phyloP scores from a whole-genome alignment of 1,284 basidiomycete genomes.

The Cryptococcus depauperatus region DNA sequence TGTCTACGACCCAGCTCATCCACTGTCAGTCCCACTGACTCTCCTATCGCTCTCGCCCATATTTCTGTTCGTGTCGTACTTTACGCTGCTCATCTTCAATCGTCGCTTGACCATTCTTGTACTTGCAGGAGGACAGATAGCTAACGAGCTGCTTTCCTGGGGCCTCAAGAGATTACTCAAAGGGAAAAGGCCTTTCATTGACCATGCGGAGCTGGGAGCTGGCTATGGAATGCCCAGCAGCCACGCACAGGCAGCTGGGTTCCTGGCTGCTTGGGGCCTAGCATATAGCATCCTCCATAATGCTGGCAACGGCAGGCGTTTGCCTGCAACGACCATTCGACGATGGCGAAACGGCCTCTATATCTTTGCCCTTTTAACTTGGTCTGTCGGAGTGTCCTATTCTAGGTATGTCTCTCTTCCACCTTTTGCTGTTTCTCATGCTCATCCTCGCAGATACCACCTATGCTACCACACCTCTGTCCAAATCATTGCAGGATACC shows the following conservation, averaged over 20 bases:
- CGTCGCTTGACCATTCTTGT: conserved; percentile 33
- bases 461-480: conserved; percentile 38
- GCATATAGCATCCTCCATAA: conserved; percentile 24
- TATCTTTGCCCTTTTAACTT: conserved; percentile 30
- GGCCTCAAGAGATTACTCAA: conserved; percentile 29
- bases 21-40: conserved; percentile 38
- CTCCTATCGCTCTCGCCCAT: conserved; percentile 42
- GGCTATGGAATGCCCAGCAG: conserved; percentile 44
- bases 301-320: conserved; percentile 2
- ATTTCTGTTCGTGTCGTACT: conserved; percentile 45
- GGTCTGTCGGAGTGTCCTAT: conserved; percentile 39
- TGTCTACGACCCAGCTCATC: conserved; percentile 35
- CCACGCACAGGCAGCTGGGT: conserved; percentile 41
- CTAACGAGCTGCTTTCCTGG: conserved; percentile 35
- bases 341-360: conserved; percentile 23
- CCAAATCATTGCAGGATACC: conserved; percentile 38
- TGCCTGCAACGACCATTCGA: conserved; percentile 8
- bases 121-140: conserved; percentile 31
- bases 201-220: conserved; percentile 29
- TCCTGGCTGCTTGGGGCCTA: conserved; percentile 35
- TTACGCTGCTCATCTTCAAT: conserved; percentile 38
- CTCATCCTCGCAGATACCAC: conserved; percentile 37
- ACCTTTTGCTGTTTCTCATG: neutral
- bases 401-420: conserved; percentile 26
- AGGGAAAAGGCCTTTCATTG: conserved; percentile 29